phyloP scores from a whole-genome alignment of 306 rosid genomes.

The Betula pendula region DNA sequence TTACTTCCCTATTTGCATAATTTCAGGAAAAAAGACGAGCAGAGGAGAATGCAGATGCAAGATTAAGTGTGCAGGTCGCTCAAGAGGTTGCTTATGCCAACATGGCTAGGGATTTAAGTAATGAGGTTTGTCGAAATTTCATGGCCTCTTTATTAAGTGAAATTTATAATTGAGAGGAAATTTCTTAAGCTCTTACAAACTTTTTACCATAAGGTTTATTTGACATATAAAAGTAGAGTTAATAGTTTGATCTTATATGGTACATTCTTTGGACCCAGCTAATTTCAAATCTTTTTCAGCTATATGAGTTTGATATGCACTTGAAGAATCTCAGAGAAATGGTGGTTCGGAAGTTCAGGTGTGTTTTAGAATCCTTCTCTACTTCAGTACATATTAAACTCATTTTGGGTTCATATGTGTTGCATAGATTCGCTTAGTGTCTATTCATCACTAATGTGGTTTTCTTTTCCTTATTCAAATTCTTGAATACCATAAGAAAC shows the following conservation, averaged over 20 bases:
- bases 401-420: not conserved
- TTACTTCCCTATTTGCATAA: conserved; percentile 14
- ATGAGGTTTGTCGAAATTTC: conserved; percentile 42
- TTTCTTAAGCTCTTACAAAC: not conserved
- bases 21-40: conserved; percentile 56
- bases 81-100: conserved; percentile 62
- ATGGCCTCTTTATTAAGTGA: not conserved
- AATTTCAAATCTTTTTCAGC: conserved; percentile 47
- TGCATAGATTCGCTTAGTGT: not conserved
- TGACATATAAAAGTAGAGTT: not conserved
- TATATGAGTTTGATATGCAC: conserved; percentile 52
- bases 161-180: not conserved
- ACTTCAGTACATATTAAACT: not conserved
- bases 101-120: conserved; percentile 60
- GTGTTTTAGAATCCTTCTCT: conserved; percentile 19
- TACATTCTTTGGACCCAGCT: conserved; percentile 12
- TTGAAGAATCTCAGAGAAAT: conserved; percentile 55
- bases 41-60: conserved; percentile 54
- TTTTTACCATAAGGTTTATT: conserved; percentile 20
- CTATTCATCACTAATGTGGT: not conserved
- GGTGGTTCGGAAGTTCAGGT: conserved; percentile 78
- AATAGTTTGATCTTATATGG: conserved; percentile 17
- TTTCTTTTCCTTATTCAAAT: not conserved
- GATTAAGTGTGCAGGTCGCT: conserved; percentile 51
- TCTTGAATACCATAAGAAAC: not conserved